Conservation (phyloP, 306 rosid genomes). For the Rosa rugosa region DNA sequence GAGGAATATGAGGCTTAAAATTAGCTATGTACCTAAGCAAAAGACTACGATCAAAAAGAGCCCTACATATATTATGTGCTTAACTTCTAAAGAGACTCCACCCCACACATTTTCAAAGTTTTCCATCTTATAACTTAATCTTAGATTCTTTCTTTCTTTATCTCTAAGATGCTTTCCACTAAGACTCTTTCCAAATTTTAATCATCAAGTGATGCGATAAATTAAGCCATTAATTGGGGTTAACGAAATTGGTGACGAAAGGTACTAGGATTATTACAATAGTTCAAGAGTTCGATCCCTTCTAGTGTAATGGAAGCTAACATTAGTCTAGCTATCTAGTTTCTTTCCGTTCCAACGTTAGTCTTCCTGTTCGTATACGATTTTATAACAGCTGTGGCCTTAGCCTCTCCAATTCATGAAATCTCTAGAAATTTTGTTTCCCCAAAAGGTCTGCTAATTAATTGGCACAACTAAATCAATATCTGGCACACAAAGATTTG, state of each 20-base stretch:
- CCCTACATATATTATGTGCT: not conserved
- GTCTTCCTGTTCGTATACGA: too few species aligned
- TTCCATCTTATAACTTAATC: not conserved
- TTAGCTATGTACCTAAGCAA: slow-evolving; percentile 5
- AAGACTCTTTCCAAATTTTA: not conserved
- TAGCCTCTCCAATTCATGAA: too few species aligned
- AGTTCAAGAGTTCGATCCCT: not conserved
- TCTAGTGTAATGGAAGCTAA: not conserved
- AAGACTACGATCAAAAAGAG: not conserved
- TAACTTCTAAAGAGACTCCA: slow-evolving; percentile 5
- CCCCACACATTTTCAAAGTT: not conserved
- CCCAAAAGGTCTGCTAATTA: too few species aligned
- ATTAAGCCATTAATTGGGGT: not conserved
- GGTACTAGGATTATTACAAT: not conserved
- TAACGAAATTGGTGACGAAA: not conserved
- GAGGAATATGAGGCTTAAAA: slow-evolving; percentile 6
- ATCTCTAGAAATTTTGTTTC: too few species aligned
- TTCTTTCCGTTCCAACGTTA: not conserved
- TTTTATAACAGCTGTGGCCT: too few species aligned
- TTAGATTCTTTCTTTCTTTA: not conserved
- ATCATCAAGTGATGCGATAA: not conserved
- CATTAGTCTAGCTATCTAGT: not conserved
- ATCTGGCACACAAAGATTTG: not conserved
- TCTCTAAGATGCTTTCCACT: slow-evolving; percentile 2
- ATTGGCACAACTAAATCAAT: too few species aligned